Conservation (phyloP, 371 early-diverging fungal species). For the Circinella minor region DNA sequence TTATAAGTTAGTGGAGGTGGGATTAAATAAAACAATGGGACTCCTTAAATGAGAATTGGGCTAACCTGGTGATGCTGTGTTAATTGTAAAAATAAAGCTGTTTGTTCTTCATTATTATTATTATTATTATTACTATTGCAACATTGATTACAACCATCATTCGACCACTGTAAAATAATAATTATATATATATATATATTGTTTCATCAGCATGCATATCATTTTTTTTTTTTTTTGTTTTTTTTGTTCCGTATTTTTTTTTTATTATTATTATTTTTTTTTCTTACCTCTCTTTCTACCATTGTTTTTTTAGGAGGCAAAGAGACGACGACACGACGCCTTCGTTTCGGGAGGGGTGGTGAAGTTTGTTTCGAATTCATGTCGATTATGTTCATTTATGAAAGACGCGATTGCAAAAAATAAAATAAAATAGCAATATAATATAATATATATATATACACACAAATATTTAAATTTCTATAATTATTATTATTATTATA, state of each 20-base stretch:
- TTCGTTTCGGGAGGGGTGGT: not conserved
- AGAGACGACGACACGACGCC: conserved; percentile 10
- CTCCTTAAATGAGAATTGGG: conserved; percentile 8
- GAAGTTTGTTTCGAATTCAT: not conserved
- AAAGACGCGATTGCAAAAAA: not conserved
- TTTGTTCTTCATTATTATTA: not conserved
- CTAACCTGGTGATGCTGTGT: not conserved
- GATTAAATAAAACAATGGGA: conserved; percentile 8
- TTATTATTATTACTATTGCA: not conserved
- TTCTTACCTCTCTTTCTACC: too few relatives aligned
- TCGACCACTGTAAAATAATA: too few relatives aligned
- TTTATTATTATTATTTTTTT: too few relatives aligned
- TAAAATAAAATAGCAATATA: too few relatives aligned
- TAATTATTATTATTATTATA: too few relatives aligned
- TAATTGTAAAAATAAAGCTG: conserved; percentile 10
- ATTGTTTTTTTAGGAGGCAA: conserved; percentile 11
- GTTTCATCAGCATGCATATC: conserved; percentile 2
- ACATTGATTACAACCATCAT: not conserved
- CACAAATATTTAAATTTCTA: too few relatives aligned
- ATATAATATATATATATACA: too few relatives aligned
- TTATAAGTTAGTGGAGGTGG: too few relatives aligned
- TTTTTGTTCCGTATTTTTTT: not conserved
- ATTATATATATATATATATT: not conserved
- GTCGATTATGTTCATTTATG: not conserved
- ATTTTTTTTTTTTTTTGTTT: too few relatives aligned